Evolutionary conservation across 768 basidiomycete genomes (phyloP).

Genomic region (Albatrellus ellisii): DNA sequence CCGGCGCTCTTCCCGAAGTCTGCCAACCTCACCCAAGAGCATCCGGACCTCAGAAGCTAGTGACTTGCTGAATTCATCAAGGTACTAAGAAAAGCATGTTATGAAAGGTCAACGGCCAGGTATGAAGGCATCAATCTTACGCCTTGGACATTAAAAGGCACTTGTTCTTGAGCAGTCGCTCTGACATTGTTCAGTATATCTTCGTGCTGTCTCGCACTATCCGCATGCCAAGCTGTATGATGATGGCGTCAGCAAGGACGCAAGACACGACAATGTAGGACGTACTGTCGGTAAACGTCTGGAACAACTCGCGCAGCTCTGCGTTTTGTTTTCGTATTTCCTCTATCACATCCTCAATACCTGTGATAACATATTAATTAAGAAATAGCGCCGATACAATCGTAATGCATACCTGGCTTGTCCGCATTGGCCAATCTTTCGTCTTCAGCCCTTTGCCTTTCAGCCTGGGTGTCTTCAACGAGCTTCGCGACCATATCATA

Average conservation of each 20-base stretch:
- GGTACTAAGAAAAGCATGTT: constrained; percentile 35
- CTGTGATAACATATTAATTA: constrained; percentile 23
- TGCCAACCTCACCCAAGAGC: constrained; percentile 74
- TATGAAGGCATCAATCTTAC: constrained; percentile 28
- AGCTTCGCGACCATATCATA: constrained; percentile 49
- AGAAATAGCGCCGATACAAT: neutral
- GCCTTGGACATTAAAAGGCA: constrained; percentile 75
- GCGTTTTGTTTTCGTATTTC: constrained; percentile 45
- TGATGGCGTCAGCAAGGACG: neutral
- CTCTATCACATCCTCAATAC: constrained; percentile 45
- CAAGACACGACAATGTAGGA: neutral
- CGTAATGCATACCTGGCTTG: constrained; percentile 36
- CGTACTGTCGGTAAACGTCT: constrained; percentile 42
- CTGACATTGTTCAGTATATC: constrained; percentile 57
- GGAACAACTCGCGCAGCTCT: constrained; percentile 45
- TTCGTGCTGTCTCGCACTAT: constrained; percentile 48
- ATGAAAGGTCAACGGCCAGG: neutral
- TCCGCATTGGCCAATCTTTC: constrained; percentile 36
- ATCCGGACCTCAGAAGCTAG: constrained; percentile 74
- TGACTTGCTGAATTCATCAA: constrained; percentile 81
- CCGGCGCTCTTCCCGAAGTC: constrained; percentile 67
- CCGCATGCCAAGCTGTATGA: constrained; percentile 49
- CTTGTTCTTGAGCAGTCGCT: constrained; percentile 60
- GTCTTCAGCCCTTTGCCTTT: constrained; percentile 36
- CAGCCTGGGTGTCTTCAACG: constrained; percentile 38